phyloP scores from a whole-genome alignment of 306 rosid genomes.

The Lathyrus sativus region DNA sequence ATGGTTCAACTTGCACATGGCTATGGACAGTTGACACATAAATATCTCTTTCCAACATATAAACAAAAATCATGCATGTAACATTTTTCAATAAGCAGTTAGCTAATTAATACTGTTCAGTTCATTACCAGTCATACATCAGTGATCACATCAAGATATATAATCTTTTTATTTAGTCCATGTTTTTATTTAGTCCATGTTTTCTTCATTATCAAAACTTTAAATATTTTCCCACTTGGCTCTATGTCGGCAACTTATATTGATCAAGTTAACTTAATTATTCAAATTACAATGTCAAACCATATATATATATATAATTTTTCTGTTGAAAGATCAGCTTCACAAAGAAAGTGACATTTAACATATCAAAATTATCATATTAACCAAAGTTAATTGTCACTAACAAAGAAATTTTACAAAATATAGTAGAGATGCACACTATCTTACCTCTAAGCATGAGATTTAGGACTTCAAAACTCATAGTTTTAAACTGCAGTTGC shows the following conservation, averaged over 20 bases:
- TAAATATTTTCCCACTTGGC: slow-evolving; percentile 1
- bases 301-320: neutral
- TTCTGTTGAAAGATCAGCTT: neutral
- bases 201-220: neutral
- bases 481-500: no score
- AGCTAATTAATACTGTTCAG: neutral
- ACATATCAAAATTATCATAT: slow-evolving; percentile 11
- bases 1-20: slow-evolving; percentile 39
- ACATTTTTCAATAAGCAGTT: neutral
- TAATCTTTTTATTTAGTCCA: neutral
- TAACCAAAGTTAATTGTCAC: neutral
- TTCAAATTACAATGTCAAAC: slow-evolving; percentile 15
- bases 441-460: neutral
- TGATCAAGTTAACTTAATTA: slow-evolving; percentile 1
- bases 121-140: neutral
- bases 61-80: neutral
- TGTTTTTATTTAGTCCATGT: neutral
- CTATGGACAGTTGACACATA: slow-evolving; percentile 3
- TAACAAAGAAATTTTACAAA: neutral
- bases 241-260: slow-evolving; percentile 15
- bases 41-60: slow-evolving; percentile 1
- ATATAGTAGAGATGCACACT: neutral
- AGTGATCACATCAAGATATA: neutral
- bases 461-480: no score
- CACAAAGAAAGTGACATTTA: slow-evolving; percentile 24